Evolutionary conservation across 345 rosid species (phyloP).

Genomic region (Reutealis trisperma): DNA sequence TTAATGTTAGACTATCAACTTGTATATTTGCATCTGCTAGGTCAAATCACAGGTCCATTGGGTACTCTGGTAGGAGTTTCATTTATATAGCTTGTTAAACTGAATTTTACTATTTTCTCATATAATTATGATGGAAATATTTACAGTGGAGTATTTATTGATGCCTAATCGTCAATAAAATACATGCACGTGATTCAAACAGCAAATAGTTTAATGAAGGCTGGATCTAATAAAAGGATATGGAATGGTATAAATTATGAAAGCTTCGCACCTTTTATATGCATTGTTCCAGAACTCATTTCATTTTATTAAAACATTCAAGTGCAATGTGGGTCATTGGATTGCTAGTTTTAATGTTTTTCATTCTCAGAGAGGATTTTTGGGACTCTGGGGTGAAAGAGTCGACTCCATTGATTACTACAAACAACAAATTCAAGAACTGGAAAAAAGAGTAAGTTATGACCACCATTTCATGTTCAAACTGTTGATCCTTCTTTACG

Average conservation of each 20-base stretch:
- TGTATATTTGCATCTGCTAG: neutral
- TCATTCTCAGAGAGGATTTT: slow-evolving; percentile 69
- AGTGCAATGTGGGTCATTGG: neutral
- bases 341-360: slow-evolving; percentile 22
- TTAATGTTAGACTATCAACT: neutral
- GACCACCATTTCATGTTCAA: slow-evolving; percentile 7
- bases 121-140: neutral
- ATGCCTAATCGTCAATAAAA: neutral
- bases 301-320: neutral
- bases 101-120: neutral
- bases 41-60: neutral
- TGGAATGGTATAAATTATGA: neutral
- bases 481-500: neutral
- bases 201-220: neutral
- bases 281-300: neutral
- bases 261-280: neutral
- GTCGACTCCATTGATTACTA: slow-evolving; percentile 90
- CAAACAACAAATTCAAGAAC: slow-evolving; percentile 53
- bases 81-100: neutral
- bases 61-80: neutral
- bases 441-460: slow-evolving; percentile 59
- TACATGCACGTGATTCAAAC: neutral
- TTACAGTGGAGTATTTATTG: neutral
- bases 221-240: neutral
- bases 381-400: slow-evolving; percentile 74